Base-by-base conservation (phyloP, 1,284 basidiomycete genomes). In the Apiotrichum veenhuisii region DNA sequence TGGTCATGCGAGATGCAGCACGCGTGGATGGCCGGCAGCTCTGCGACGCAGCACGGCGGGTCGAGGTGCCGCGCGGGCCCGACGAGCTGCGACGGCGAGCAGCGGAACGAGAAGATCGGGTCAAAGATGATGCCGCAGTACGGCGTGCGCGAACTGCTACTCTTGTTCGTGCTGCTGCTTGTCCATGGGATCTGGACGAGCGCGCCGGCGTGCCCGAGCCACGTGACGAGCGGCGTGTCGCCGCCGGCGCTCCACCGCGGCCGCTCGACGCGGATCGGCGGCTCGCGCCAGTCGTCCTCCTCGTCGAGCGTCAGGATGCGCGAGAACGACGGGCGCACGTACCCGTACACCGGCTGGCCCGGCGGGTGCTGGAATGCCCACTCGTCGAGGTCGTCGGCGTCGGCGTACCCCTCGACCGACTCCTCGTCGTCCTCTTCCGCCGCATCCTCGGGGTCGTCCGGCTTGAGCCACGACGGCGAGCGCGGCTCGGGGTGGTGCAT, bases 1-100 rank as follows among this genome's bases (percentile, higher is more conserved):
- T 77, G 76, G 58, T 77, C 74, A 55, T 77, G 76, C 2, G 69
- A 72, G 47, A 77, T 77, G 43, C 66, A 71, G 49, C 65, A 69
- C 20, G 71, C 54, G 42, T 77, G 75, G 17, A 77, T 67, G 4
- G 69, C 65, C 2, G 76, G 75, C 17, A 77, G 63, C 30, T 72
- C 64, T 22, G 65, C 62, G n/a, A 77, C 67, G 0, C 50, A 30
- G 60, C 76, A 77, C 12, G 76, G 75, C 2, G 74, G 64, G 42
- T 72, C 64, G 22, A 74, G 64, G 50, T 70, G 69, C 33, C 76
- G 57, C 5, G 73, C 68, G 1, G 76, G 76, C 11, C 76, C 76
- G 37, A 74, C 64, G 40, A 67, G 71, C 57, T 77, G 76, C 3
- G 64, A 68, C 4, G 76, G 76, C 3, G 73, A 74, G 55, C 76